Base-by-base conservation (phyloP, 1,139 yeast genomes). In the Suhomyces wounanorum region DNA sequence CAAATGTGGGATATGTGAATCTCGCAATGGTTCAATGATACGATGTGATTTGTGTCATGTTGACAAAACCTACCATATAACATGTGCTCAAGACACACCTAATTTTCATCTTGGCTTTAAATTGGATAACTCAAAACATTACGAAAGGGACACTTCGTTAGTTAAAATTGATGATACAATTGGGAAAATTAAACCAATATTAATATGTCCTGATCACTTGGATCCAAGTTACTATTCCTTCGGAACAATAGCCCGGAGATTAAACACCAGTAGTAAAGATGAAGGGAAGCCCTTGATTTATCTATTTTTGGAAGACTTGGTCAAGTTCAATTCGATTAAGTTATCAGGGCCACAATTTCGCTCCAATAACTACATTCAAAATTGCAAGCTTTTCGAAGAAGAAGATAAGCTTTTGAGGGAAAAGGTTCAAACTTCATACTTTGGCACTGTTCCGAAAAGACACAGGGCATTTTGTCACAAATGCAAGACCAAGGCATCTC, bases 1-100 rank as follows among this genome's bases (percentile, higher is more conserved):
- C 11, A 51, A 51, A 21, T 65, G 69, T 54, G 70, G 69, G 1
- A 68, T 73, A 7, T 73, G 78, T 53, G 57, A 64, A 7, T 52
- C 66, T 2, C 52, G 52, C 13, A 69, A 66, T 51, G 78, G 78
- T 0, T 58, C 73, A 0, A 55, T 72, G 55, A 53, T 72, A 11
- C 52, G 55, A 13, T 73, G 78, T 58, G 69, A 64, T 30, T 40
- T 64, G 40, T 72, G 77, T 51, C 58, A 59, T 4, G 44, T 45
- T 9, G 49, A 52, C 5, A 61, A 62, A 2, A 53, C 59, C 5
- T 73, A 73, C 50, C 96, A 89, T 66, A 73, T 82, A 0, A 85
- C 88, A 0, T 89, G 96, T 71, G 91, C 89, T 2, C 81, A 79
- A 55, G 81, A 77, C 54, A 63, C 75, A 3, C 65, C 73, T 0